These are phyloP conservation scores for Globisporangium heterothallicum DNA, from an alignment of 352 stramenopile species.

Conservation along the genomic window DNA sequence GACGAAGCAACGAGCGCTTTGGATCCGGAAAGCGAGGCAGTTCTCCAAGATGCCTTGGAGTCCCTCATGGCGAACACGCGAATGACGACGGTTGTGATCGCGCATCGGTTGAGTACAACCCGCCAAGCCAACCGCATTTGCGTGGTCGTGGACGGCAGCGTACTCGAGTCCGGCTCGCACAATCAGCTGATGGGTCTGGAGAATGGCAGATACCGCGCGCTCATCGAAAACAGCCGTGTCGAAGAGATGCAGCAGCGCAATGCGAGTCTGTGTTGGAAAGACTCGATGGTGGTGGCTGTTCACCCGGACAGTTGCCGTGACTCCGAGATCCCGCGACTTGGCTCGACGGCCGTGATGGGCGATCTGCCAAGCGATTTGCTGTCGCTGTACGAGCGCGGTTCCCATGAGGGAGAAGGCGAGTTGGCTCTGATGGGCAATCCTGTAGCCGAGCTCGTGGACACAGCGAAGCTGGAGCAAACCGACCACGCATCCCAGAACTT, in stretches of 20 bases:
- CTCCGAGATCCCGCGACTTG: no score
- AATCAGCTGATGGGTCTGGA: conserved; percentile 22
- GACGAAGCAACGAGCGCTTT: conserved; percentile 25
- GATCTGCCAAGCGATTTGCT: no score
- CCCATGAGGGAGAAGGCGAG: not conserved
- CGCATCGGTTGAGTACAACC: not conserved
- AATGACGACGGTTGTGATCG: conserved; percentile 20
- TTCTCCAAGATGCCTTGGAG: conserved; percentile 19
- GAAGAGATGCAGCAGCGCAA: conserved; percentile 34
- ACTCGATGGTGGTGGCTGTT: no score
- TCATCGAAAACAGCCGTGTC: no score
- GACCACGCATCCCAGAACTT: no score
- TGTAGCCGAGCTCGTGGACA: not conserved
- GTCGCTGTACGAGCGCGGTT: no score
- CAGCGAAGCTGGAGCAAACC: no score
- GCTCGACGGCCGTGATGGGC: no score
- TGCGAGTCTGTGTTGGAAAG: not conserved
- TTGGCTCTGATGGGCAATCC: not conserved
- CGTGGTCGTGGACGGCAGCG: not conserved
- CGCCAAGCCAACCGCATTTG: not conserved
- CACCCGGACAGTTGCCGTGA: no score
- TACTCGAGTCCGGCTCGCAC: not conserved
- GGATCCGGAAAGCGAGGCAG: conserved; percentile 19
- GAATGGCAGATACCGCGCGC: conserved; percentile 52
- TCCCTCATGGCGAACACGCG: conserved; percentile 17